Conservation (phyloP, 257 asterid species). For the Ligustrum vulgare region DNA sequence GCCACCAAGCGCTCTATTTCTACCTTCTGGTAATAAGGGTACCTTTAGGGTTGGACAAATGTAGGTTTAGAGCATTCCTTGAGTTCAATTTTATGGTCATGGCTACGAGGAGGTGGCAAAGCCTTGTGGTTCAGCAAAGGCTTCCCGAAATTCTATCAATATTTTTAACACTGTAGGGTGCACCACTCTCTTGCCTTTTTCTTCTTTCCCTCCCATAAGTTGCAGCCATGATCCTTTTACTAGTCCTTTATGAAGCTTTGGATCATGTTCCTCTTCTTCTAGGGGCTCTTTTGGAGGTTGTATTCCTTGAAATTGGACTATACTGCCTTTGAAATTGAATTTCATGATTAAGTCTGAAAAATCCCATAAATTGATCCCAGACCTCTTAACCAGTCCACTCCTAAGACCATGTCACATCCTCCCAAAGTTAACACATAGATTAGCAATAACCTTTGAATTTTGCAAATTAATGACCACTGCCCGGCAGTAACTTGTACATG, state of each 20-base stretch:
- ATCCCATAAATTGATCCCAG: background rate
- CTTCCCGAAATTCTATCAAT: no score
- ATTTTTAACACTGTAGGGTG: no score
- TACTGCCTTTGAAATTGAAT: background rate
- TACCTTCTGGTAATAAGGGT: no score
- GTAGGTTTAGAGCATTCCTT: background rate
- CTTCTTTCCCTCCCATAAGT: background rate
- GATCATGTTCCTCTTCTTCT: background rate
- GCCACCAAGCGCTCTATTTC: no score
- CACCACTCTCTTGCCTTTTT: background rate
- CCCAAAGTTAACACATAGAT: background rate
- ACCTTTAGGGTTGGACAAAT: no score
- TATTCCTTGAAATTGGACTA: background rate
- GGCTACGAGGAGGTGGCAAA: background rate
- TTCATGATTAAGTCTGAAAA: constrained; percentile 5
- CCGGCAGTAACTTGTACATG: background rate
- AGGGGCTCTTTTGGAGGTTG: background rate
- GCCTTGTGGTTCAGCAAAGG: background rate
- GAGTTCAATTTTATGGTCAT: background rate
- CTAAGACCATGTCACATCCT: background rate
- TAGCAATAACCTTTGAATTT: background rate
- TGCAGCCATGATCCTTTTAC: background rate
- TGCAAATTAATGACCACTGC: background rate
- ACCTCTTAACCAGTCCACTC: background rate
- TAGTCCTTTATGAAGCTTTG: background rate